phyloP scores from a whole-genome alignment of 2,329 filamentous ascomycete genomes.

The Penicillium corylophilum region DNA sequence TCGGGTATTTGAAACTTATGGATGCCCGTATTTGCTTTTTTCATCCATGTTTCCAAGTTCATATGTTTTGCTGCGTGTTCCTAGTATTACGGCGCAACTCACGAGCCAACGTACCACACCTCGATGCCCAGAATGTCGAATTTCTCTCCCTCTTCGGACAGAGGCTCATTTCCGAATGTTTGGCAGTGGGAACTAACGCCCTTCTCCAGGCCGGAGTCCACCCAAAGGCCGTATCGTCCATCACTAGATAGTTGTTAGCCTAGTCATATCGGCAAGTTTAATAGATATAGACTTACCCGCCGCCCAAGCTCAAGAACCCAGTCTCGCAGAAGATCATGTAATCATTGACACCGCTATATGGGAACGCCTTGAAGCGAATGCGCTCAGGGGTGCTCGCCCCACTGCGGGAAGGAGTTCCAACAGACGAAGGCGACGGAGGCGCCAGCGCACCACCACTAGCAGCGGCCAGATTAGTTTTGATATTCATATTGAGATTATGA shows the following conservation, averaged over 20 bases:
- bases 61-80: background rate
- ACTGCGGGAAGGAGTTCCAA: conserved; percentile 33
- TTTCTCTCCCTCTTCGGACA: conserved; percentile 90
- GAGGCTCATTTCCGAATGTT: conserved; percentile 90
- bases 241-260: conserved; percentile 48
- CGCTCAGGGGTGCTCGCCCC: conserved; percentile 64
- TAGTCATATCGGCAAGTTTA: background rate
- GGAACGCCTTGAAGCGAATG: conserved; percentile 95
- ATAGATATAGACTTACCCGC: conserved; percentile 54
- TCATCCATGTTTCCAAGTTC: background rate
- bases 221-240: conserved; percentile 89
- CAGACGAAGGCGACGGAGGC: conserved; percentile 25
- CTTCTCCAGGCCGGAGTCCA: conserved; percentile 79
- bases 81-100: conserved; percentile 1
- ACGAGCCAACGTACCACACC: conserved; percentile 80
- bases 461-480: conserved; percentile 24
- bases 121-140: conserved; percentile 91
- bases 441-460: conserved; percentile 25
- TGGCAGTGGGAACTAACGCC: conserved; percentile 81
- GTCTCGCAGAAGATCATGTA: conserved; percentile 93
- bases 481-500: conserved; percentile 25
- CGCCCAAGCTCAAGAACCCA: conserved; percentile 81
- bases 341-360: conserved; percentile 93
- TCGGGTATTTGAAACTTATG: background rate
- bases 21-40: background rate